Evolutionary conservation across 306 rosid genomes (phyloP), one percentile per base, ranked within the genome.

Genomic region (Dalbergia cultrata): DNA sequence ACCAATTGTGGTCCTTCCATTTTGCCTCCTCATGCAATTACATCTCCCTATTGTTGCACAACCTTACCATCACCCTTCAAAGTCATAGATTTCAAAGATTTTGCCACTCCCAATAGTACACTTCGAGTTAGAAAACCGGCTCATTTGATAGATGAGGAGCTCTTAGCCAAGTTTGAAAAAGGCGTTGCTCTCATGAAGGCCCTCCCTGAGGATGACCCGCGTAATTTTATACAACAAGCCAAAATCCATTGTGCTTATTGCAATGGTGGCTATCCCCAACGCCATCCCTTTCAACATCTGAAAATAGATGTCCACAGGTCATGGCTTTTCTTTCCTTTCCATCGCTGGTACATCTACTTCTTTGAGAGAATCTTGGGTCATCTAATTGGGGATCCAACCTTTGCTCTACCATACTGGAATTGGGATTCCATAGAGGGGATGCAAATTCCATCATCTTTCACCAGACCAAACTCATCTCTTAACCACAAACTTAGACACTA

Each of bases 321-420:
- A 0, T 89, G 97, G 97, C 87, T 92, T 6, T 92, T 92, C 80
- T 90, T 80, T 13, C 97, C 97, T 6, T 92, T 90, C 70, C 93
- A 90, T 67, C 92, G 97, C 9, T 87, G 80, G 82, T 92, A 90
- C 88, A 59, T 92, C 2, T 87, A 87, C 59, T 88, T 93, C 77
- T 83, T 83, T 16, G 97, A 91, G 71, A 88, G 73, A 72, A 93
- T 89, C 57, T 68, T 89, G 19, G 96, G 88, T 0, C 85, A 74
- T 14, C 41, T 93, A 37, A 83, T 93, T n/a, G 81, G 75, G 6
- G 87, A 84, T 19, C 81, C 97, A 0, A 72, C 26, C 9, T 89
- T 89, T 17, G 87, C 96, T 2, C 0, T 93, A 8, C 94, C 96
- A 0, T 93, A 73, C 43, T 93, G 96, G 97, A 93, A 86, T 53